Conservation (phyloP, 371 early-diverging fungal genomes). For the Capillidium rhysosporum region DNA sequence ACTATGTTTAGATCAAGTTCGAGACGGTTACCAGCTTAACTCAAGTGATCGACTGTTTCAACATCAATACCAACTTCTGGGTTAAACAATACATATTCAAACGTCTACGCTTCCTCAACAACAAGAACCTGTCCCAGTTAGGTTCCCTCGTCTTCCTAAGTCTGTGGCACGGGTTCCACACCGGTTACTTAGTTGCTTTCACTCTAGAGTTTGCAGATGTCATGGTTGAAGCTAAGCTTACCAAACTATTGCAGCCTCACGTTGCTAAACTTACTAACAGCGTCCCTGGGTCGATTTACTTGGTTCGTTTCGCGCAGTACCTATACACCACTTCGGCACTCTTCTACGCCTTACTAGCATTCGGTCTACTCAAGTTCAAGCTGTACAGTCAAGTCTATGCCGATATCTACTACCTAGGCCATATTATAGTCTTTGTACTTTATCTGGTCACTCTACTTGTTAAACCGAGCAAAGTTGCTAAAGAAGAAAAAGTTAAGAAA, state of each 20-base stretch:
- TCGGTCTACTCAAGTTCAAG: conserved; percentile 9
- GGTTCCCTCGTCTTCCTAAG: conserved; percentile 42
- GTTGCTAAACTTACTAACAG: neutral
- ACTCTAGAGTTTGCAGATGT: conserved; percentile 37
- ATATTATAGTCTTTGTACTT: neutral
- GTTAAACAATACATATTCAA: conserved; percentile 49
- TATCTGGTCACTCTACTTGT: neutral
- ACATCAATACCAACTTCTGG: conserved; percentile 60
- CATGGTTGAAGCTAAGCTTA: conserved; percentile 11
- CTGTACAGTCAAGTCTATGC: neutral
- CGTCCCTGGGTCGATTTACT: neutral
- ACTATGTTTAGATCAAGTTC: conserved; percentile 9
- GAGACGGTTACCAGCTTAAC: conserved; percentile 36
- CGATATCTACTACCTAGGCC: conserved; percentile 11
- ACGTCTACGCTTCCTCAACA: conserved; percentile 38
- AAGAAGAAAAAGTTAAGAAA: too few species aligned
- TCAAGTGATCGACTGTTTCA: conserved; percentile 36
- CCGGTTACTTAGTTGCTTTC: conserved; percentile 40
- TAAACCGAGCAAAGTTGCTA: too few species aligned
- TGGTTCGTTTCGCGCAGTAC: conserved; percentile 8
- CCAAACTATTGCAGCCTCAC: neutral
- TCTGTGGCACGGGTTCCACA: conserved; percentile 51
- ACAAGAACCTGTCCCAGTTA: conserved; percentile 33
- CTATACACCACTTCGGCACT: conserved; percentile 10
- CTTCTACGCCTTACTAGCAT: conserved; percentile 11